Percentiles rank a stretch among this genome's conserved stretches.
Conservation (phyloP, 129 eudicot genomes). For the Sambucus nigra region DNA sequence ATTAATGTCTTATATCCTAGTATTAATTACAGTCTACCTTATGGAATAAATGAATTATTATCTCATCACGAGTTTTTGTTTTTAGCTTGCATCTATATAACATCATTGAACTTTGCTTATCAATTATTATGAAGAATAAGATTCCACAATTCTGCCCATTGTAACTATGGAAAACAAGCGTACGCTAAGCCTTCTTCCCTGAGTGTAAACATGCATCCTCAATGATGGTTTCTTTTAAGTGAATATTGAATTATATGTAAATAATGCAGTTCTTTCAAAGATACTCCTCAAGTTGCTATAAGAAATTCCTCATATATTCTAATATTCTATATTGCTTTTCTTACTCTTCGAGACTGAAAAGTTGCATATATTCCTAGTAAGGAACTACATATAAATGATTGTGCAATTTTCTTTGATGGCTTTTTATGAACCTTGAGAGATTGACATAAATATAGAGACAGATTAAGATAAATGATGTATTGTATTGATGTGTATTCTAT, state of each 20-base stretch:
- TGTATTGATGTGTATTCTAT: too few species aligned
- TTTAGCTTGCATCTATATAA: neutral
- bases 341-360: too few species aligned
- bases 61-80: neutral
- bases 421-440: too few species aligned
- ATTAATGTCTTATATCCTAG: too few species aligned
- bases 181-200: neutral
- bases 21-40: neutral
- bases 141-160: neutral
- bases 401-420: too few species aligned
- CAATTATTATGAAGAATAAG: slow-evolving; percentile 7
- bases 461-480: too few species aligned
- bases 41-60: neutral
- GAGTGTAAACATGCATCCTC: slow-evolving; percentile 12
- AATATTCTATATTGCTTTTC: neutral
- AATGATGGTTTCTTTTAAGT: too few species aligned
- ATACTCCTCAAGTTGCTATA: neutral
- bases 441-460: too few species aligned
- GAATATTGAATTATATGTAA: neutral
- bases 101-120: neutral
- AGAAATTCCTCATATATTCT: neutral
- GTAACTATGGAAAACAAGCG: neutral
- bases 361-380: too few species aligned
- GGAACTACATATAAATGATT: too few species aligned
- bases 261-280: neutral